These are phyloP conservation scores for Cryptococcus floricola DNA, from an alignment of 1,284 basidiomycete genomes.

Conservation along the genomic window DNA sequence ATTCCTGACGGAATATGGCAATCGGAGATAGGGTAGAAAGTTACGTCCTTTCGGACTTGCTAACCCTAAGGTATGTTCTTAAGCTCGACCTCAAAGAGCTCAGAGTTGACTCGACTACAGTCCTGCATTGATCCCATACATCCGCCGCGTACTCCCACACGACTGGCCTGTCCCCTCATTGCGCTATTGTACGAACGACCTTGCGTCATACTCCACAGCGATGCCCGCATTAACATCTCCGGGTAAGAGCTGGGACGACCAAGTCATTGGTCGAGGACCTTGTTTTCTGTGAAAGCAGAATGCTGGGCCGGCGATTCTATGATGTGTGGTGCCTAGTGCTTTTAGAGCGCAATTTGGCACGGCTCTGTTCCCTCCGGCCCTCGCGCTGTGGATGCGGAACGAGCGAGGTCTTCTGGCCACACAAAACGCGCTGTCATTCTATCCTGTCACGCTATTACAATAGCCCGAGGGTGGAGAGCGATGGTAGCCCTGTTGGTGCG, in stretches of 20 bases:
- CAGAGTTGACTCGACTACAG: neutral
- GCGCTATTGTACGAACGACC: neutral
- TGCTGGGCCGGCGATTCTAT: neutral
- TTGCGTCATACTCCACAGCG: neutral
- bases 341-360: conserved; percentile 3
- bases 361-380: neutral
- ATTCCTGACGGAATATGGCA: neutral
- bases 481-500: neutral
- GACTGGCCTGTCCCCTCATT: neutral
- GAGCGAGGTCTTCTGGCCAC: neutral
- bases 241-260: neutral
- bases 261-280: neutral
- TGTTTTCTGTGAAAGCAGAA: neutral
- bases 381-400: neutral
- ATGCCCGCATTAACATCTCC: neutral
- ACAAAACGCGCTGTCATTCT: conserved; percentile 5
- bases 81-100: neutral
- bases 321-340: neutral
- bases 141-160: neutral
- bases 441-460: neutral
- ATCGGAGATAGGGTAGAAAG: neutral
- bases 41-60: neutral
- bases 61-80: conserved; percentile 3
- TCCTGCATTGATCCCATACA: neutral
- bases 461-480: neutral